phyloP scores from a whole-genome alignment of 2,329 filamentous ascomycete genomes.

The Microcyclosporella mali region DNA sequence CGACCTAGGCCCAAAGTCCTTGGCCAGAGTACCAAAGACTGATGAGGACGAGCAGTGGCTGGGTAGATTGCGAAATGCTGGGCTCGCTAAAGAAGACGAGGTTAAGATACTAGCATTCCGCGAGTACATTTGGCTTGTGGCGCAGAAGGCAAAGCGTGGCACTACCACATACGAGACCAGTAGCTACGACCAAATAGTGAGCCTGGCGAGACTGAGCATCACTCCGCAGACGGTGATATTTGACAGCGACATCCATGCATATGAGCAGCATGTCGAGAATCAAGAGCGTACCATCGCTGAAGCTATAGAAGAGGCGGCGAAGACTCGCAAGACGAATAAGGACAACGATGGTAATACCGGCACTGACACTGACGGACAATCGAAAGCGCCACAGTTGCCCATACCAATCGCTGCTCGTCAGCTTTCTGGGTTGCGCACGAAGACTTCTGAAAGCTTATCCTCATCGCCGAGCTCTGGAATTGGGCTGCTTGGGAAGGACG shows the following conservation, averaged over 20 bases:
- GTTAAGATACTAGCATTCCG: conserved; percentile 77
- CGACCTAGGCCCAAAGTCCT: conserved; percentile 51
- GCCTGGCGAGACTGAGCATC: conserved; percentile 67
- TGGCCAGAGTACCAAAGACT: conserved; percentile 64
- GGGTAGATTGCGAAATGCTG: conserved; percentile 73
- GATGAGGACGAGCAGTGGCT: conserved; percentile 95
- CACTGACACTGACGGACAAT: neutral
- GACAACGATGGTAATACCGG: neutral
- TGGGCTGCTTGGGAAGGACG: conserved; percentile 27
- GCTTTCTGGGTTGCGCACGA: conserved; percentile 16
- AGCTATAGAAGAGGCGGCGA: conserved; percentile 71
- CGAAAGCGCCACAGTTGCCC: neutral
- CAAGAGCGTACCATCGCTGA: conserved; percentile 66
- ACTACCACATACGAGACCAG: conserved; percentile 37
- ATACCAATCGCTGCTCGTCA: conserved; percentile 9
- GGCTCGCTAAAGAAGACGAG: conserved; percentile 77
- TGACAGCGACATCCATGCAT: conserved; percentile 62
- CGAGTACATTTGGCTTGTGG: conserved; percentile 86
- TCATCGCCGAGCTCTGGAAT: conserved; percentile 31
- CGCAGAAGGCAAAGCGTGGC: conserved; percentile 61
- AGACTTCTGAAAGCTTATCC: conserved; percentile 28
- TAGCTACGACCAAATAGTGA: conserved; percentile 62
- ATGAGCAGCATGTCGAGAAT: conserved; percentile 31
- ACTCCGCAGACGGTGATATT: conserved; percentile 89
- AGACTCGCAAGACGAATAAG: conserved; percentile 3